Evolutionary conservation across 164 flowering plant genomes (phyloP), one percentile per base, ranked within the genome.

Genomic region (Tetrastigma voinierianum): DNA sequence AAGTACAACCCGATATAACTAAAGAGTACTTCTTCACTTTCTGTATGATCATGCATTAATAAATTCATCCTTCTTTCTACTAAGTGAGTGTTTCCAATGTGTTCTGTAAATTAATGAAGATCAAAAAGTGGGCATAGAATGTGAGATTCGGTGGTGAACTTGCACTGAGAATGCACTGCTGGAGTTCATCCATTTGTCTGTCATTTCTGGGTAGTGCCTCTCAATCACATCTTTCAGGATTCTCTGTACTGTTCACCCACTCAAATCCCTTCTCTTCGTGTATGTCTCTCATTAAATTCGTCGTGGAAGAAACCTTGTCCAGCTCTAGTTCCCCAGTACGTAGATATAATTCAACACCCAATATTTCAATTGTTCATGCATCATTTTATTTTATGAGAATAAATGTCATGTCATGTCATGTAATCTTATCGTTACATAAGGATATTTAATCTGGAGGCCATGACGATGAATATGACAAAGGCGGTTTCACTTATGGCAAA

Each of bases 271-370:
- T 69, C 72, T n/a, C n/a, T 83, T 60, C 0, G 85, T 85, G 76
- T 83, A 83, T 3, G 78, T 74, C 46, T 72, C 11, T 67, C 40
- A 59, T 83, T 77, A 81, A 85, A 65, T 81, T 74, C n/a, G 75
- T 83, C 4, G 89, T 85, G 78, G n/a, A 85, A 79, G 70, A 83
- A 85, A n/a, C n/a, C 2, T 85, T 66, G 55, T 85, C 87, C 11
- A 82, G 85, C 69, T 85, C 85, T 21, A 85, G 71, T 76, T n/a
- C 89, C 76, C 84, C 89, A 79, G 67, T n/a, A n/a, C n/a, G n/a
- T n/a, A n/a, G n/a, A n/a, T n/a, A n/a, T n/a, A n/a, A n/a, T n/a
- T n/a, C n/a, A n/a, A n/a, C n/a, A n/a, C n/a, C n/a, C n/a, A n/a
- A n/a, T n/a, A n/a, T n/a, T n/a, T n/a, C n/a, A n/a, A n/a, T n/a